Percentiles rank a stretch among this genome's conserved stretches.
Evolutionary conservation across 164 flowering plant genomes (phyloP).

Genomic region (Tetrastigma voinierianum): DNA sequence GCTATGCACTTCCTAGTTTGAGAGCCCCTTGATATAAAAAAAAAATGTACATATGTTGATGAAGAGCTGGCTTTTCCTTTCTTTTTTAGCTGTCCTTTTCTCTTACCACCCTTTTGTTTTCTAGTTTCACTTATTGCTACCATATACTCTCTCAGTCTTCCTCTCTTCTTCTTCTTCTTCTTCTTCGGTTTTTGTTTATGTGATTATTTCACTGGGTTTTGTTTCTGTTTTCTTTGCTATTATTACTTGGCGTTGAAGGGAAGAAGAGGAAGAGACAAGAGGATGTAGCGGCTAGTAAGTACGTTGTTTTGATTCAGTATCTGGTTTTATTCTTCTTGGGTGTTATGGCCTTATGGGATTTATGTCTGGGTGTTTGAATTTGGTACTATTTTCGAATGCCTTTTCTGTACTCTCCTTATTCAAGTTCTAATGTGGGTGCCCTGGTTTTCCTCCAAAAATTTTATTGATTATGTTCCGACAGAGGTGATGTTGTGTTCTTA

Average conservation of each 20-base stretch:
- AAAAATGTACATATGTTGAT: not conserved
- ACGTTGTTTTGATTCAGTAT: constrained; percentile 7
- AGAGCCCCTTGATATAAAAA: too few species aligned
- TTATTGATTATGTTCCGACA: too few species aligned
- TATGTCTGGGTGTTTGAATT: too few species aligned
- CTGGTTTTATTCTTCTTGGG: too few species aligned
- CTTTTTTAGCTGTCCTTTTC: not conserved
- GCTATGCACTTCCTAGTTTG: too few species aligned
- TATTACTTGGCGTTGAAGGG: too few species aligned
- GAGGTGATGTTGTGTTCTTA: too few species aligned
- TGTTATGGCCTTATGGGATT: too few species aligned
- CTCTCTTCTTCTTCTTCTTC: not conserved
- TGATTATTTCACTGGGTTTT: not conserved
- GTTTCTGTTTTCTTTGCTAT: not conserved
- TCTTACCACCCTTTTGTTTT: not conserved
- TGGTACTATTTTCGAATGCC: too few species aligned
- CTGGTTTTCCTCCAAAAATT: too few species aligned
- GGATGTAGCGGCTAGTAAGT: constrained; percentile 17
- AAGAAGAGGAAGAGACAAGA: not conserved
- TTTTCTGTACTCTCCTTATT: too few species aligned
- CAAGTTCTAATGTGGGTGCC: too few species aligned
- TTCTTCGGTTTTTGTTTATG: not conserved
- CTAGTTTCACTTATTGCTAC: not conserved
- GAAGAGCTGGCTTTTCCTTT: not conserved
- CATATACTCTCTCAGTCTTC: not conserved